Evolutionary conservation across 306 rosid genomes (phyloP), one percentile per base, ranked within the genome.

Genomic region (Nissolia schottii): DNA sequence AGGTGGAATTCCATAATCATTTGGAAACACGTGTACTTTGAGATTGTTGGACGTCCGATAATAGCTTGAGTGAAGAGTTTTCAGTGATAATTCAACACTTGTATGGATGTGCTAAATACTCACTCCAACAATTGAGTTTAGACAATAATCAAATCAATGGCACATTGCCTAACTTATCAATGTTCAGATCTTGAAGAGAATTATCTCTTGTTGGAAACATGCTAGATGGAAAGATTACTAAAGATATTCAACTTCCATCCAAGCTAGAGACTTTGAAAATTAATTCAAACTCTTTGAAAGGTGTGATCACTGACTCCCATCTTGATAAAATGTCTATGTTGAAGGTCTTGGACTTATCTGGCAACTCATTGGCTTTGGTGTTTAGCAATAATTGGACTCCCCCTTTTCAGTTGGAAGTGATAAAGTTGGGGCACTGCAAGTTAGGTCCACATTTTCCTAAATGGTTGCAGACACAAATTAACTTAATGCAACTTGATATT

Each of bases 1-100:
- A 41, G 77, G 68, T 20, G 59, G 37, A 71, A 43, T 71, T 43
- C 77, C 76, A 38, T 37, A 55, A 2, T 53, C 74, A 23, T 54
- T 70, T 40, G 65, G 55, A 9, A 10, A 70, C 3, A 2, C 19
- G 15, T 70, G 75, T 55, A 63, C 22, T 19, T 13, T 63, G 14
- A 19, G 1, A 1, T 31, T 13, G 22, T 40, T 63, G 22, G 6
- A n/a, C 20, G 5, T 20, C 19, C 8, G 0, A 12, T 5, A 62
- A 62, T 3, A 62, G 0, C 2, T 58, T 58, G 6, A 58, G n/a
- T 8, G 64, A 16, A 31, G 43, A 58, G 32, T 31, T 70, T 5
- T 10, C 55, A 12, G 11, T 41, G 10, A 28, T 59, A 18, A 8
- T 71, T 6, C 68, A 58, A 3, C 53, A 58, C 35, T 41, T 71